Base-by-base conservation (phyloP, 2,329 filamentous ascomycete species). In the Cadophora luteo-olivacea region DNA sequence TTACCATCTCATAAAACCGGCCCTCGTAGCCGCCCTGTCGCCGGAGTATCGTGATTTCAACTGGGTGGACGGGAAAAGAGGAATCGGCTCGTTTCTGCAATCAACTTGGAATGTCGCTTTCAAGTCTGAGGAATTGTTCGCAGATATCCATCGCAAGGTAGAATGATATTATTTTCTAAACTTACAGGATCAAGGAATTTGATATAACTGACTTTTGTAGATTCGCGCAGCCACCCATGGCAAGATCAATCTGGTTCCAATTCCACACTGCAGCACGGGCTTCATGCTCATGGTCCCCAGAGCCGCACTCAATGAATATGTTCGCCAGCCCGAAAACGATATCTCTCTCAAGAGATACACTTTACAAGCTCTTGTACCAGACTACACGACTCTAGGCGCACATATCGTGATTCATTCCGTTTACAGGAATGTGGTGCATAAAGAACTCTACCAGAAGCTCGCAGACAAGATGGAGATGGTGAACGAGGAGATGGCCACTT, bases 291-390 rank as follows among this genome's bases (percentile, higher is more conserved):
- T 61, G 58, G 58, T 61, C 16, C 58, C 58, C 2, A 61, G 49
- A 61, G 24, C 33, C 1, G 32, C 38, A 11, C 58, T 61, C 14
- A 61, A 25, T 61, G 58, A 61, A 32, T 61, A 61, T 29, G 24
- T 49, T 25, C 36, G 38, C 12, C 58, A 61, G 41, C 58, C 38
- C 12, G 58, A 61, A 38, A 61, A 48, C 24, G 58, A 61, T 4
- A 61, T 61, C 5, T 61, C 58, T 25, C 58, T 61, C n/a, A 61
- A 61, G 38, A 61, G 58, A 49, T 61, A 61, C 38, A 61, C 58
- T 4, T 49, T 61, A n/a, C 38, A 61, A 41, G 58, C 58, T 32
- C 58, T 61, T 9, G 58, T 61, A 19, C 58, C 58, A 19, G 36
- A 48, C 24, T 61, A 61, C 38, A 61, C 58, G 22, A 61, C 58